Evolutionary conservation across 2,329 filamentous ascomycete species (phyloP), one percentile per base, ranked within the genome.

Genomic region (Nothophoma quercina): DNA sequence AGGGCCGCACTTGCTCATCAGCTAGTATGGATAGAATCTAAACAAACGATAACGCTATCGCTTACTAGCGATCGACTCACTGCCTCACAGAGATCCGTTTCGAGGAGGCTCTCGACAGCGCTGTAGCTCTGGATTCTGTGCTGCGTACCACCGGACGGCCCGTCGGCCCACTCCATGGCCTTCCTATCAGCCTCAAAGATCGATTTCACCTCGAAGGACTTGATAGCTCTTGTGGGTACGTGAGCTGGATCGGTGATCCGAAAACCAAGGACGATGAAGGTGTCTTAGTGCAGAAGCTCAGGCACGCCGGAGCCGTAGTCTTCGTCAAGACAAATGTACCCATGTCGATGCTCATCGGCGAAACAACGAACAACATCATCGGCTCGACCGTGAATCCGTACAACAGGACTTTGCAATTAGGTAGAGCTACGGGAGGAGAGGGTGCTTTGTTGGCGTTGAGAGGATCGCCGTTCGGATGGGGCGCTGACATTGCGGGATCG

Each of bases 101-200:
- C 47, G 62, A 64, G n/a, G 58, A 66, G 21, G 74, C 73, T 1
- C 38, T 73, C 1, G 51, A 61, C 26, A 58, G 63, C n/a, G 74
- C 74, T 7, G 56, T 51, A 60, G 60, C 45, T 52, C 72, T 28
- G 0, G 74, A 76, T 45, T 52, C 55, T 12, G 65, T 67, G 7
- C 65, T 66, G 43, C 38, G 23, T 60, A 69, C 1, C 70, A 70
- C 12, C 71, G 77, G 60, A 52, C 76, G 36, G 23, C 7, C 15
- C 4, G 72, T 79, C 59, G 79, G 80, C 10, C 75, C 78, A 29
- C 59, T 79, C 10, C 81, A 81, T 64, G 82, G 80, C 1, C 65
- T 84, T 4, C 81, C 81, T 0, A 71, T 84, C 55, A 80, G 77
- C 1, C 64, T 84, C n/a, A 87, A 87, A 36, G 84, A 86, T 32